phyloP scores from a whole-genome alignment of 2,329 filamentous ascomycete species.

The Fonsecaea pedrosoi region DNA sequence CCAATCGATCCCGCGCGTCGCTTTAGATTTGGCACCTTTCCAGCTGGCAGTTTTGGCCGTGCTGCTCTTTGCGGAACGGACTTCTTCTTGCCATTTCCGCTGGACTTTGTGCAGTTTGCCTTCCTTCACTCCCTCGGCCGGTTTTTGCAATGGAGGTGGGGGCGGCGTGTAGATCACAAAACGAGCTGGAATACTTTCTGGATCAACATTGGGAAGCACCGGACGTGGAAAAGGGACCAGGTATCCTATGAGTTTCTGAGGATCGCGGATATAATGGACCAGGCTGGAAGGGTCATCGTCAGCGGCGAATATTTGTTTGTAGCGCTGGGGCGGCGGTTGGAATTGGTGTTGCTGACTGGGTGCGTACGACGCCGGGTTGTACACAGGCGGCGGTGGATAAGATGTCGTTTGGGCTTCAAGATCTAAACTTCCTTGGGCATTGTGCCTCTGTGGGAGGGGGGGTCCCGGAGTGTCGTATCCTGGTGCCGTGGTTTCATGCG shows the following conservation, averaged over 20 bases:
- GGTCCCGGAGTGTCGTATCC: conserved; percentile 20
- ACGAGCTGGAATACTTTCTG: conserved; percentile 47
- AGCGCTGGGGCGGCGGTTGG: conserved; percentile 35
- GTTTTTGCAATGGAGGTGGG: conserved; percentile 50
- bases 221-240: conserved; percentile 55
- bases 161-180: conserved; percentile 57
- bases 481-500: conserved; percentile 1
- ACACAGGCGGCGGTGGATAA: conserved; percentile 10
- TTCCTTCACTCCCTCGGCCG: conserved; percentile 52
- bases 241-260: conserved; percentile 53
- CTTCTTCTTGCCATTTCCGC: conserved; percentile 55
- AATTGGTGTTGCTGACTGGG: conserved; percentile 21
- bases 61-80: conserved; percentile 51
- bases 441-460: conserved; percentile 24
- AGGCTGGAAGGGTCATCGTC: conserved; percentile 43
- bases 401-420: conserved; percentile 10
- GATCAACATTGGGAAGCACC: conserved; percentile 43
- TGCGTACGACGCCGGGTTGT: conserved; percentile 20
- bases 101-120: conserved; percentile 52
- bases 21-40: conserved; percentile 53
- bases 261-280: conserved; percentile 51
- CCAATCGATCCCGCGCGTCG: conserved; percentile 50
- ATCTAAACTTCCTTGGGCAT: conserved; percentile 1
- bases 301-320: conserved; percentile 28
- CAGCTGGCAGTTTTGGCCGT: conserved; percentile 51